Evolutionary conservation across 345 rosid species (phyloP), one percentile per base, ranked within the genome.

Genomic region (Citrus sinensis): DNA sequence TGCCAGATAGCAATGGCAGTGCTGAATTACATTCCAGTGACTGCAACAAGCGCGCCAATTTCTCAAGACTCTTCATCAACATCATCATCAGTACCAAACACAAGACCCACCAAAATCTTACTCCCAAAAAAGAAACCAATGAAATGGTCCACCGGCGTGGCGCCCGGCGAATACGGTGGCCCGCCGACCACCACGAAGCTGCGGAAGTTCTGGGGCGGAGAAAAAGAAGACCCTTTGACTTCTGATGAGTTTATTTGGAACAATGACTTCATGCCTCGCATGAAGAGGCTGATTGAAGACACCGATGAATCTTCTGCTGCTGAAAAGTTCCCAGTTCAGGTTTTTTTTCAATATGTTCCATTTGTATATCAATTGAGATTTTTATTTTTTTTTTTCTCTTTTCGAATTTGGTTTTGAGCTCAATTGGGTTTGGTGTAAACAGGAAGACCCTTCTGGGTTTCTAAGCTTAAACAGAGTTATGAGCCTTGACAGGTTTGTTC

Each of bases 131-230:
- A 90, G 87, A 95, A 92, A 86, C 90, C 97, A 1, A 51, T 83
- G 85, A 95, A 91, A 87, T 93, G 97, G 99, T 89, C 99, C 77
- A 91, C 97, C 68, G 97, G 96, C 42, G 85, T 87, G n/a, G 92
- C 98, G 70, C 98, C 97, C 1, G 99, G 98, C 20, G 99, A 93
- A 4, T 93, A 93, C 78, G 98, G 94, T 32, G 98, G 98, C 73
- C 97, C 98, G 37, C 95, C 97, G 35, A 80, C 93, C 49, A 83
- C 92, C 72, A 64, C 97, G 1, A 89, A 89, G 90, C 93, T 86
- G 22, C 88, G 96, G 13, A 93, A 91, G 88, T 92, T 88, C 85
- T 93, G 98, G 99, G 96, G 94, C 22, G 97, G 98, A 37, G 91
- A 93, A 79, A 83, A 79, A 19, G 93, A 90, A 51, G 99, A 95